phyloP scores from a whole-genome alignment of 345 rosid species.

The Erysimum cheiranthoides region DNA sequence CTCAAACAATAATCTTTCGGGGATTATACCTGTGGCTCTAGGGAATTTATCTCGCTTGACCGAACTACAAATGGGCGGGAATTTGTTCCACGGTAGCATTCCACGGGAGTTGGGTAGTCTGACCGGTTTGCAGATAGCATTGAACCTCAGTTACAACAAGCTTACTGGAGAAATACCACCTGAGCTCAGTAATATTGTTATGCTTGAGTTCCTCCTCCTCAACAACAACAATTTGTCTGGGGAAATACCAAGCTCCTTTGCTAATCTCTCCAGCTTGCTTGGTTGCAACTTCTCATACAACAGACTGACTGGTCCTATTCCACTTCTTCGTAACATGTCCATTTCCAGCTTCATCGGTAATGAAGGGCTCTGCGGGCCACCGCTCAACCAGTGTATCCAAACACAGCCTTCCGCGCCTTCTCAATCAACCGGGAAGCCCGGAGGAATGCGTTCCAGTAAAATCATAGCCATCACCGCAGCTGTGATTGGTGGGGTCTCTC shows the following conservation, averaged over 20 bases:
- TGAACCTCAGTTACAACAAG: conserved; percentile 86
- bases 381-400: conserved; percentile 58
- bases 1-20: conserved; percentile 70
- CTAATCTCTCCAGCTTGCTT: conserved; percentile 69
- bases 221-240: conserved; percentile 82
- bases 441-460: conserved; percentile 53
- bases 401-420: conserved; percentile 46
- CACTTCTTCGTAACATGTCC: conserved; percentile 56
- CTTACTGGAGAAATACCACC: conserved; percentile 74
- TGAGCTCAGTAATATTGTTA: conserved; percentile 70
- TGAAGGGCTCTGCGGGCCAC: conserved; percentile 75
- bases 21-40: conserved; percentile 57
- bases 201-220: conserved; percentile 69
- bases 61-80: conserved; percentile 90
- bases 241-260: conserved; percentile 71
- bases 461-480: conserved; percentile 72
- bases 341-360: conserved; percentile 65
- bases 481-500: conserved; percentile 71
- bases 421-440: conserved; percentile 29
- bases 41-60: conserved; percentile 74
- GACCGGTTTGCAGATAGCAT: conserved; percentile 75
- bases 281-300: conserved; percentile 89
- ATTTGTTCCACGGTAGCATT: conserved; percentile 63
- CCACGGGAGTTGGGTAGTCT: conserved; percentile 71
- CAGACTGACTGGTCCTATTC: conserved; percentile 67